These are phyloP conservation scores for Rhodomyrtus tomentosa DNA, from an alignment of 345 rosid genomes.

Conservation along the genomic window DNA sequence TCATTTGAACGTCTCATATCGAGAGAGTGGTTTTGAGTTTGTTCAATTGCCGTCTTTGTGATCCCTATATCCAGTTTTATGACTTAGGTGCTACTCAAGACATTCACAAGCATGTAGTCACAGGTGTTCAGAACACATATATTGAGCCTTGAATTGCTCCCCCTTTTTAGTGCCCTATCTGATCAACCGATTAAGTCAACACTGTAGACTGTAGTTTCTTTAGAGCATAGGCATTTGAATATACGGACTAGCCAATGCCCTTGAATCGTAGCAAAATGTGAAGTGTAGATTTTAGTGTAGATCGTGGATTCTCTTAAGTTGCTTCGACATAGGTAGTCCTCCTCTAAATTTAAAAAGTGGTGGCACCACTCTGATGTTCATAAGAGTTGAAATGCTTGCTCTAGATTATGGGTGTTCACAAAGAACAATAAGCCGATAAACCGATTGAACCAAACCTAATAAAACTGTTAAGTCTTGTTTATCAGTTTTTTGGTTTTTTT, in stretches of 20 bases:
- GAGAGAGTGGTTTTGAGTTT: background rate
- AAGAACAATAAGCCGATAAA: background rate
- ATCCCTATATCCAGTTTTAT: background rate
- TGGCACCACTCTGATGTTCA: background rate
- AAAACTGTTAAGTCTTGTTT: background rate
- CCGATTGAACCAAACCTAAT: background rate
- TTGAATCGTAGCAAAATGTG: background rate
- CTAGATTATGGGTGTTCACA: background rate
- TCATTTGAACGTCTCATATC: background rate
- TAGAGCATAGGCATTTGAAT: background rate
- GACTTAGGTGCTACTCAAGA: background rate
- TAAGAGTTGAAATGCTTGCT: background rate
- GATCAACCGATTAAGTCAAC: background rate
- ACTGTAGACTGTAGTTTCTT: background rate
- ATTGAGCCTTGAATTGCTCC: background rate
- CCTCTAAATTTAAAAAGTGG: background rate
- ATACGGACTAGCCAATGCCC: background rate
- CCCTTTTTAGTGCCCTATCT: background rate
- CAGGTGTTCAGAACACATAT: background rate
- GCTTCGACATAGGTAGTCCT: background rate
- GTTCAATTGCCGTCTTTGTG: background rate
- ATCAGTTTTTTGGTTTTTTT: background rate
- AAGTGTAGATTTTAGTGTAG: background rate
- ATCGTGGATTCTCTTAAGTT: background rate
- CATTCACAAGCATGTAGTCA: background rate